Evolutionary conservation across 305 asterid genomes (phyloP).

Genomic region (Caryopteris hybrid): DNA sequence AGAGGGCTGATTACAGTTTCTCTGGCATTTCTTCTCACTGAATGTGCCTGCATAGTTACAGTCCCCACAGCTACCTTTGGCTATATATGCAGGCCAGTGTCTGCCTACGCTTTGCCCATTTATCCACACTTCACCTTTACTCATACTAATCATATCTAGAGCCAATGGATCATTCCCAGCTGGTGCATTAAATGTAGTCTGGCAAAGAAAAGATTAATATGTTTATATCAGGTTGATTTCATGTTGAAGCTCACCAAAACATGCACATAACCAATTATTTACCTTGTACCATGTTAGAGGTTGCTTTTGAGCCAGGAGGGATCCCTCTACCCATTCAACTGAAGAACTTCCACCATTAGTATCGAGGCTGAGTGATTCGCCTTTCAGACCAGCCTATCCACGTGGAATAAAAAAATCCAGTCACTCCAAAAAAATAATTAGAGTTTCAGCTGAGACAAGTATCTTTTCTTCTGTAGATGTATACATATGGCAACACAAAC

Average conservation of each 20-base stretch:
- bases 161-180: constrained; percentile 60
- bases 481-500: constrained; percentile 22
- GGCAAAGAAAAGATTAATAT: background rate
- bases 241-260: background rate
- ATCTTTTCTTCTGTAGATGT: no score
- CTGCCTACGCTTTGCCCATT: constrained; percentile 71
- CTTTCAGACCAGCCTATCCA: constrained; percentile 78
- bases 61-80: constrained; percentile 57
- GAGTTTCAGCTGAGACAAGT: no score
- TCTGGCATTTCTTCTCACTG: constrained; percentile 64
- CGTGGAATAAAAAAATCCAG: no score
- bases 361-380: constrained; percentile 55
- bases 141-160: constrained; percentile 64
- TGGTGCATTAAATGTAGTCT: constrained; percentile 61
- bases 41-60: constrained; percentile 70
- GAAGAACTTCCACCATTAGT: constrained; percentile 63
- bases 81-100: constrained; percentile 73
- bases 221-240: background rate
- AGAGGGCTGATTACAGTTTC: constrained; percentile 67
- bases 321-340: constrained; percentile 65
- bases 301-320: constrained; percentile 57
- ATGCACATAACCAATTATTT: background rate
- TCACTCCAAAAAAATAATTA: no score
- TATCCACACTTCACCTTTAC: constrained; percentile 71
- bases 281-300: constrained; percentile 97